Evolutionary conservation across 2,329 filamentous ascomycete species (phyloP).

Genomic region (Ophiostoma australiae): DNA sequence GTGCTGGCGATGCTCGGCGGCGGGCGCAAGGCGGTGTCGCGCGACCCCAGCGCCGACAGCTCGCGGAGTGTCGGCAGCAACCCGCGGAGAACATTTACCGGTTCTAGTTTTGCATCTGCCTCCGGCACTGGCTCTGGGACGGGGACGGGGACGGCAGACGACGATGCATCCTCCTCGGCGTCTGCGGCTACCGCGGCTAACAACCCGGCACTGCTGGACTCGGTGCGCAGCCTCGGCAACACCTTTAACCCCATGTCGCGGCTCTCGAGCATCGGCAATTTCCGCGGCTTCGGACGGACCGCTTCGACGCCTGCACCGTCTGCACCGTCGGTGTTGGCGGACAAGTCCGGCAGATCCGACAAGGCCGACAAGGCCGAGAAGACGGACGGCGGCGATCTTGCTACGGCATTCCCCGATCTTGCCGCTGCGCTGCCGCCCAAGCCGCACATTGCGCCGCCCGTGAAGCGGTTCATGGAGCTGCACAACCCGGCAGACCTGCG

Average conservation of each 20-base stretch:
- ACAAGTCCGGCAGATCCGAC: too few species aligned
- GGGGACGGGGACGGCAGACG: conserved; percentile 33
- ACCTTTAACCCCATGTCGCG: conserved; percentile 78
- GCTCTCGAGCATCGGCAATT: conserved; percentile 66
- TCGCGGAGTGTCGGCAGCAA: conserved; percentile 47
- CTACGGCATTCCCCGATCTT: conserved; percentile 57
- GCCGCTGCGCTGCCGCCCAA: conserved; percentile 52
- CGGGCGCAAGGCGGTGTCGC: conserved; percentile 42
- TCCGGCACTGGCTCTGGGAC: neutral
- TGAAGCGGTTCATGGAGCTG: conserved; percentile 67
- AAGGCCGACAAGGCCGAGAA: conserved; percentile 29
- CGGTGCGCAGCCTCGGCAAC: conserved; percentile 74
- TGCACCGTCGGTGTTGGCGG: conserved; percentile 29
- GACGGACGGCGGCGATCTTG: conserved; percentile 51
- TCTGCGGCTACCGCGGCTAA: conserved; percentile 31
- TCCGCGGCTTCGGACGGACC: conserved; percentile 67
- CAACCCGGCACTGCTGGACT: conserved; percentile 66
- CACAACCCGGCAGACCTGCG: conserved; percentile 65
- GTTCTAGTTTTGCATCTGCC: neutral
- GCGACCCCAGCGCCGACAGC: conserved; percentile 76
- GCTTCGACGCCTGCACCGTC: conserved; percentile 40
- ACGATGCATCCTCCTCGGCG: conserved; percentile 30
- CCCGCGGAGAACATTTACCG: neutral
- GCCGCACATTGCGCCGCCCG: conserved; percentile 54
- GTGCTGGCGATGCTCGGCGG: conserved; percentile 65